Evolutionary conservation across 2,329 filamentous ascomycete species (phyloP), one percentile per base, ranked within the genome.

Genomic region (Neonectria hederae): DNA sequence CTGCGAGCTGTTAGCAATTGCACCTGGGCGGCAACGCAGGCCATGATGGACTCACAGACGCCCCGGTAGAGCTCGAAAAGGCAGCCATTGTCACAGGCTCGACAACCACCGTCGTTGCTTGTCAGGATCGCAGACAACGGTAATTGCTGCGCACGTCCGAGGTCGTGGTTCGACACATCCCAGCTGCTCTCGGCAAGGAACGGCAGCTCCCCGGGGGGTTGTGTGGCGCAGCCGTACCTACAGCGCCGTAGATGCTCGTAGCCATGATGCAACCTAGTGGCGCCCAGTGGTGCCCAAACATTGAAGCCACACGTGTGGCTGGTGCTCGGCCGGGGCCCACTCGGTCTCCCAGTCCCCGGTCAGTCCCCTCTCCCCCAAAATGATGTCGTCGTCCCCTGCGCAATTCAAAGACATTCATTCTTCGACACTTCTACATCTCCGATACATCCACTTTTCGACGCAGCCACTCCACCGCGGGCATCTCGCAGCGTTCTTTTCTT

Each of bases 61-160:
- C 68, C 71, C 72, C 74, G 56, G 69, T 69, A 46, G 74, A 70
- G 64, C 71, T 74, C 62, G 74, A 64, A 55, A 74, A 75, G 62
- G 75, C 71, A 67, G 77, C 75, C 79, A 81, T 81, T 69, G 69
- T 66, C 65, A 69, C 59, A 53, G 65, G 63, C 69, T 55, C 53
- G 49, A 63, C 59, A 58, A 64, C 60, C 57, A 54, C 38, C 59
- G 65, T 65, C 65, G 63, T 68, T 65, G 63, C 52, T 66, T 65
- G 68, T 54, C 49, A 65, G 59, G 55, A 53, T 60, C 65, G 54
- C 69, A 62, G 38, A 70, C 62, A 55, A 67, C 67, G 60, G 54
- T 52, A 68, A 42, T 42, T 42, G n/a, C 38, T 42, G 10, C 38
- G 48, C 48, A 21, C 28, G 70, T 65, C 63, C 28, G 62, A 67